A percentile compares a stretch with the other conserved stretches of the same genome.
These are phyloP conservation scores for Nannochloropsis granulata DNA, from an alignment of 108 stramenopile species.

Conservation along the genomic window DNA sequence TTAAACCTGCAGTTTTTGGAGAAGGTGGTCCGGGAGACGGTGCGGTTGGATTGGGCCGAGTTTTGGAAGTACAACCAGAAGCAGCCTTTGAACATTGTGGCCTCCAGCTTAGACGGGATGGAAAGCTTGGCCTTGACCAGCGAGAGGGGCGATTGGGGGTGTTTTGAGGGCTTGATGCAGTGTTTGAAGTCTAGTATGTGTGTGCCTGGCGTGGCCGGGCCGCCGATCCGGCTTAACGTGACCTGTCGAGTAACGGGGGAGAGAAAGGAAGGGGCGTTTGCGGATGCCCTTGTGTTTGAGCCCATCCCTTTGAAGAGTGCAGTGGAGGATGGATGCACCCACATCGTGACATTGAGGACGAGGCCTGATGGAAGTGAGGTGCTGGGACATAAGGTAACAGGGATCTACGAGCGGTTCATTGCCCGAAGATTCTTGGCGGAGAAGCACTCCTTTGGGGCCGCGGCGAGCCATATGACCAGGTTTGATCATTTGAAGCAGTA, in stretches of 20 bases:
- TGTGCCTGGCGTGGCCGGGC: conserved; percentile 74
- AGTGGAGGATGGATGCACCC: conserved; percentile 67
- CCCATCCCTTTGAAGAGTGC: conserved; percentile 66
- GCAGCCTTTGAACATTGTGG: conserved; percentile 72
- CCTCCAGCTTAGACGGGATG: conserved; percentile 59
- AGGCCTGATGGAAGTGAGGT: conserved; percentile 75
- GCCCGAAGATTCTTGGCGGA: conserved; percentile 59
- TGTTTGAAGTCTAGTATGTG: conserved; percentile 72
- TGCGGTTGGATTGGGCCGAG: conserved; percentile 65
- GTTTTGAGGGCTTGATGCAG: conserved; percentile 51
- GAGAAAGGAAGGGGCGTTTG: conserved; percentile 50
- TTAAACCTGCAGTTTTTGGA: conserved; percentile 61
- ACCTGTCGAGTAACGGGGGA: conserved; percentile 39
- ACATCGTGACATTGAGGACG: conserved; percentile 70
- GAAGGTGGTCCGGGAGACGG: conserved; percentile 53
- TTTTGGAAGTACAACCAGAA: conserved; percentile 59
- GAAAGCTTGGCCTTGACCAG: conserved; percentile 53
- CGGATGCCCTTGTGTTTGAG: conserved; percentile 74
- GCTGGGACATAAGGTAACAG: conserved; percentile 47
- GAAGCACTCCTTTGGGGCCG: conserved; percentile 50
- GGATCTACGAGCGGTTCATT: conserved; percentile 64
- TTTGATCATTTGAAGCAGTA: conserved; percentile 60
- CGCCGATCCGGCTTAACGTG: conserved; percentile 50
- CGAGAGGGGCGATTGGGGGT: conserved; percentile 53
- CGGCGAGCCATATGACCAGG: conserved; percentile 48